Percentiles rank a stretch among this genome's conserved stretches.
Conservation (phyloP, 768 basidiomycete genomes). For the Leccinellum albellum region DNA sequence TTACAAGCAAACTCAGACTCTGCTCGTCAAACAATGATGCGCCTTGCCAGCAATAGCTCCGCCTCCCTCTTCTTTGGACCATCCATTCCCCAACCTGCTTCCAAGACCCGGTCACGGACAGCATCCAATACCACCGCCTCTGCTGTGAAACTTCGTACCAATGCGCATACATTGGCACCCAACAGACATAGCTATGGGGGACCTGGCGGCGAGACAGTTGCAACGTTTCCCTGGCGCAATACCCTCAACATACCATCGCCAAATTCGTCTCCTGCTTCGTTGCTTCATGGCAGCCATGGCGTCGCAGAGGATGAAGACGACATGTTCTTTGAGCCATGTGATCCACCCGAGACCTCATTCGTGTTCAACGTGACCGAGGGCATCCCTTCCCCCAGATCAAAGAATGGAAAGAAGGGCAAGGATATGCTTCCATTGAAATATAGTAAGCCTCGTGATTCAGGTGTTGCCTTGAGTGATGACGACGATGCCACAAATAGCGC, state of each 20-base stretch:
- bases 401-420: conserved; percentile 27
- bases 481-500: conserved; percentile 32
- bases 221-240: conserved; percentile 36
- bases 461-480: conserved; percentile 60
- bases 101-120: conserved; percentile 24
- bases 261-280: conserved; percentile 43
- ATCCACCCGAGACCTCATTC: conserved; percentile 50
- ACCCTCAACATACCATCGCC: conserved; percentile 43
- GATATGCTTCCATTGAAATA: conserved; percentile 59
- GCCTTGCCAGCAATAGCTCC: conserved; percentile 50
- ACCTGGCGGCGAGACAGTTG: conserved; percentile 32
- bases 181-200: conserved; percentile 71
- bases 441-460: conserved; percentile 67
- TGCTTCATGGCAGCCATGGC: conserved; percentile 30
- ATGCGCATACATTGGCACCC: conserved; percentile 29
- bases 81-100: conserved; percentile 30
- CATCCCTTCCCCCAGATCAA: conserved; percentile 53
- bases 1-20: conserved; percentile 22
- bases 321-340: conserved; percentile 48
- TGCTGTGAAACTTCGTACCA: conserved; percentile 2
- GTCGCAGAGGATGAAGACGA: conserved; percentile 46
- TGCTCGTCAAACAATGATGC: conserved; percentile 40
- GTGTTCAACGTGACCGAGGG: conserved; percentile 50
- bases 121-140: conserved; percentile 15
- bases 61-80: conserved; percentile 68